phyloP scores from a whole-genome alignment of 2,329 filamentous ascomycete genomes.

The Pseudogymnoascus sp. region DNA sequence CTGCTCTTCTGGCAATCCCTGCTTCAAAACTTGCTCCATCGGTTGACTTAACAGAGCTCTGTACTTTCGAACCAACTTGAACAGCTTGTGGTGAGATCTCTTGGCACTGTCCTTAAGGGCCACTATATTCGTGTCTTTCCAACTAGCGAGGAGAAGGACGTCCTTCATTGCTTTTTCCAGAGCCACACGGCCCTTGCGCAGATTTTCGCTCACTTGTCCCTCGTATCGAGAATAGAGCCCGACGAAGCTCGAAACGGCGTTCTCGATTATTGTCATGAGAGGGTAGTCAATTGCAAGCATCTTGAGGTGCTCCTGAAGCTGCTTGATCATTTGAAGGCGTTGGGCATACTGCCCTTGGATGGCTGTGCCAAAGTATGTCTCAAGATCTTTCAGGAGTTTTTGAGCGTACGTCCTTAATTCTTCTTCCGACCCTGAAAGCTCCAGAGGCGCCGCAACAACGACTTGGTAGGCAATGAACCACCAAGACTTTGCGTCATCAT shows the following conservation, averaged over 20 bases:
- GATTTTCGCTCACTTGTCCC: constrained; percentile 52
- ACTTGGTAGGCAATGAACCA: constrained; percentile 96
- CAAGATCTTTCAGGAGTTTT: constrained; percentile 66
- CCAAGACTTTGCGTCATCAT: constrained; percentile 77
- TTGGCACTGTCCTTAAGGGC: constrained; percentile 82
- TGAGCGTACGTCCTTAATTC: constrained; percentile 56
- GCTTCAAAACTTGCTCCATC: constrained; percentile 55
- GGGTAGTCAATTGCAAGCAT: constrained; percentile 53
- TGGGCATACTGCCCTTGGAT: constrained; percentile 73
- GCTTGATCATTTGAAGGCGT: constrained; percentile 62
- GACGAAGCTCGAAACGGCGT: constrained; percentile 69
- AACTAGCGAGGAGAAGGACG: constrained; percentile 85
- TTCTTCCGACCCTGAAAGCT: constrained; percentile 50
- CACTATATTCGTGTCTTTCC: constrained; percentile 96
- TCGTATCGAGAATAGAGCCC: constrained; percentile 66
- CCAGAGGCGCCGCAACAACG: constrained; percentile 66
- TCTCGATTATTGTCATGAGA: constrained; percentile 47
- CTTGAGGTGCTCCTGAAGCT: constrained; percentile 56
- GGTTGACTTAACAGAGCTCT: constrained; percentile 69
- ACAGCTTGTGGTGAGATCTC: constrained; percentile 84
- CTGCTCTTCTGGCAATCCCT: constrained; percentile 46
- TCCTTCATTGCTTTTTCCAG: constrained; percentile 93
- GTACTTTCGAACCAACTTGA: constrained; percentile 87
- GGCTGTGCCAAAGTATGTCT: constrained; percentile 69
- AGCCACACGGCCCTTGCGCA: constrained; percentile 58